Evolutionary conservation across 108 stramenopile species (phyloP).

Genomic region (Aureococcus anophagefferens): DNA sequence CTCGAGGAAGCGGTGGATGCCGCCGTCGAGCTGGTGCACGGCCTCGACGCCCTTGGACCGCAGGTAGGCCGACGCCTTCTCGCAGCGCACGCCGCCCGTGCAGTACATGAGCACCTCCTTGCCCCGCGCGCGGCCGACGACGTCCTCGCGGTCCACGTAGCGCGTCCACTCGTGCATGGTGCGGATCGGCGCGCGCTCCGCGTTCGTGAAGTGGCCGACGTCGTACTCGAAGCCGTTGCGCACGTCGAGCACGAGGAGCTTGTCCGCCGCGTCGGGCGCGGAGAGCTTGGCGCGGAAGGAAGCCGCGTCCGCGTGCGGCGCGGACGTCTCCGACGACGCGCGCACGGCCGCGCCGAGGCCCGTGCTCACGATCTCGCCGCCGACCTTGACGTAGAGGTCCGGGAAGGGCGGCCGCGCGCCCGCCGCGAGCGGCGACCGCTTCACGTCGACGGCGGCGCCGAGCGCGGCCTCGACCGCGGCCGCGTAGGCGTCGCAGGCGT

Average conservation of each 20-base stretch:
- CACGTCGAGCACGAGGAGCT: slow-evolving; percentile 9
- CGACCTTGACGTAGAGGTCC: no score
- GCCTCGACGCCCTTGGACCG: slow-evolving; percentile 36
- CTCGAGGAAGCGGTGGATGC: slow-evolving; percentile 73
- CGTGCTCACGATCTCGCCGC: no score
- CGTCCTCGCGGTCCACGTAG: no score
- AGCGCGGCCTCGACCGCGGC: neutral
- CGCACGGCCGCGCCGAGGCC: no score
- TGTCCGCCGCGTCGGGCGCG: no score
- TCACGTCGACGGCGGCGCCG: no score
- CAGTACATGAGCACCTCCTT: slow-evolving; percentile 81
- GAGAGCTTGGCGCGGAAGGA: no score
- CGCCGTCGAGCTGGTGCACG: slow-evolving; percentile 64
- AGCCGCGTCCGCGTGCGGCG: no score
- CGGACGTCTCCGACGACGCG: no score
- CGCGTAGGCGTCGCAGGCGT: neutral
- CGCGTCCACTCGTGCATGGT: neutral
- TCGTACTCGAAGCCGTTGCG: slow-evolving; percentile 11
- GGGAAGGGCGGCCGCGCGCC: no score
- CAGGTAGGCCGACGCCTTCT: slow-evolving; percentile 73
- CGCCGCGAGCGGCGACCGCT: no score
- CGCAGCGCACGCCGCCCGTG: slow-evolving; percentile 87
- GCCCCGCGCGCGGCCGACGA: slow-evolving; percentile 7
- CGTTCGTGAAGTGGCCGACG: slow-evolving; percentile 14
- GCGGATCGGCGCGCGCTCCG: neutral